phyloP scores from a whole-genome alignment of 441 rosid genomes.

The Arabidopsis lyrata region DNA sequence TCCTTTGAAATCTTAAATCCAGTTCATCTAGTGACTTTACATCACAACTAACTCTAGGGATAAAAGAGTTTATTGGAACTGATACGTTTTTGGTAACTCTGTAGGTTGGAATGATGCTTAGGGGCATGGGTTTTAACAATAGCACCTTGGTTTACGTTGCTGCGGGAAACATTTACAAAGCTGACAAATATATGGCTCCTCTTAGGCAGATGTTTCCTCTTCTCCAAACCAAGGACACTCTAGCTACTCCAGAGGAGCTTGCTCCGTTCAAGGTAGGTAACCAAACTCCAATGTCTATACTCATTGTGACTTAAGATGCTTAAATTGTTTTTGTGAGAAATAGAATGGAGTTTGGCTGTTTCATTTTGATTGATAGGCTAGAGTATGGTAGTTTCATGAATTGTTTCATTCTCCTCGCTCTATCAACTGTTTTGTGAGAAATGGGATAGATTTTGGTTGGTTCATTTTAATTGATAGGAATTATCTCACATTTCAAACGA shows the following conservation, averaged over 20 bases:
- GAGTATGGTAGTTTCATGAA: not conserved
- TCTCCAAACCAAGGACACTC: constrained; percentile 84
- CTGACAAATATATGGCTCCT: constrained; percentile 88
- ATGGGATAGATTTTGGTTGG: not conserved
- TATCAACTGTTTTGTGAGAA: not conserved
- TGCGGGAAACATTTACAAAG: constrained; percentile 92
- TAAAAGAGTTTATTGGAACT: not conserved
- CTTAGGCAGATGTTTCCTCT: constrained; percentile 92
- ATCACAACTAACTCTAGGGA: not conserved
- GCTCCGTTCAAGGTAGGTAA: constrained; percentile 80
- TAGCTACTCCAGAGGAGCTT: constrained; percentile 84
- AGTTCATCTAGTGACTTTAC: not conserved
- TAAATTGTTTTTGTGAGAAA: too few species aligned
- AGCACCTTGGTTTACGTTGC: constrained; percentile 83
- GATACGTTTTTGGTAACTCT: constrained; percentile 29
- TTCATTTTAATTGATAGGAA: not conserved
- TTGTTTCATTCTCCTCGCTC: not conserved
- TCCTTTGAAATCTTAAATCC: constrained; percentile 9
- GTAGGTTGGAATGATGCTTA: constrained; percentile 98
- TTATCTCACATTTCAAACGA: constrained; percentile 1
- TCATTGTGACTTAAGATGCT: not conserved
- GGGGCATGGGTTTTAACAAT: constrained; percentile 96
- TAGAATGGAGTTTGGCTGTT: too few species aligned
- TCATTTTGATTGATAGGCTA: not conserved
- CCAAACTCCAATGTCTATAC: not conserved